Conservation (phyloP, 176 grass and related monocot genomes). For the Lolium rigidum region DNA sequence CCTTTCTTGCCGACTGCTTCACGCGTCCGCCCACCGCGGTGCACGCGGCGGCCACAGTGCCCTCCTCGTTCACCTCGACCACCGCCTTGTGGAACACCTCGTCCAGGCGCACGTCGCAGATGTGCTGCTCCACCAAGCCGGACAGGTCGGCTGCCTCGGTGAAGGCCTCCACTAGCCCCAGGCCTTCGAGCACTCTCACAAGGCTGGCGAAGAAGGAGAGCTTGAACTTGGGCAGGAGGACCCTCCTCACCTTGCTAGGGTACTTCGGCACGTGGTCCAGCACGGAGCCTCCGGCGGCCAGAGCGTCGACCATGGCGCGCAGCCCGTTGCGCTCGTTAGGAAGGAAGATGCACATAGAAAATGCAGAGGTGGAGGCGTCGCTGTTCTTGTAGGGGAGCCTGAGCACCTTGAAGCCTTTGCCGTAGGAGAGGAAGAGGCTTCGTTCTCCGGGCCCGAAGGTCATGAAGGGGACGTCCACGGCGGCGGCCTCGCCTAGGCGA, state of each 20-base stretch:
- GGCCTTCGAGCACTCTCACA: background rate
- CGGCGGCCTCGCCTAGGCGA: background rate
- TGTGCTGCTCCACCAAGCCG: background rate
- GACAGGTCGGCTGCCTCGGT: background rate
- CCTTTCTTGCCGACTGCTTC: background rate
- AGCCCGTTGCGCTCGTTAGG: conserved; percentile 33
- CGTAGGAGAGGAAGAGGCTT: background rate
- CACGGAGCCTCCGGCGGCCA: background rate
- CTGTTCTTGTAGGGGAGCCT: background rate
- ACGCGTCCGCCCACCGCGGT: background rate
- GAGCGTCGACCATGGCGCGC: background rate
- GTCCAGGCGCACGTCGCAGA: background rate
- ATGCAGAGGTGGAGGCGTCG: background rate
- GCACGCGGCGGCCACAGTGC: background rate
- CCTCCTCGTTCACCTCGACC: conserved; percentile 19
- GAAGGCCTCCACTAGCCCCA: background rate
- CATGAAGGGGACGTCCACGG: conserved; percentile 25
- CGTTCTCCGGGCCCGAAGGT: background rate
- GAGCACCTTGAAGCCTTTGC: background rate
- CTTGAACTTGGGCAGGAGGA: conserved; percentile 23
- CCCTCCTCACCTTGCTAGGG: background rate
- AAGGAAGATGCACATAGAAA: conserved; percentile 46
- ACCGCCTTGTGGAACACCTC: conserved; percentile 20
- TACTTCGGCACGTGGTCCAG: background rate
- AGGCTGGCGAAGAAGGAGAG: conserved; percentile 7